These are phyloP conservation scores for Trichosporon sp. DNA, from an alignment of 1,284 basidiomycete species.

Conservation along the genomic window DNA sequence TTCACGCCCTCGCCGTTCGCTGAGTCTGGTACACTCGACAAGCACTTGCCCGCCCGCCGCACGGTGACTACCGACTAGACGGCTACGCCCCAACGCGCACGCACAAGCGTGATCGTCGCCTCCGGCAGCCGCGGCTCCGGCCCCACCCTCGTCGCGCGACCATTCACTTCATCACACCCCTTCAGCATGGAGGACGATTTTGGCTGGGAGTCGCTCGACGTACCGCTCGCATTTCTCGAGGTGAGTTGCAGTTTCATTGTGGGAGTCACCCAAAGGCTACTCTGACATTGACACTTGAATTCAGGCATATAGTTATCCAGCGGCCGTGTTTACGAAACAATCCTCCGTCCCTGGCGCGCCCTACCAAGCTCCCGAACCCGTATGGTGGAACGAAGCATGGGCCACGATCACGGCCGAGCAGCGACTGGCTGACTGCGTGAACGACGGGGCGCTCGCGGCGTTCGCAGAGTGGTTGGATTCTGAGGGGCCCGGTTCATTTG, in stretches of 20 bases:
- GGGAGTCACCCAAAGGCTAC: neutral
- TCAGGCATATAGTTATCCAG: neutral
- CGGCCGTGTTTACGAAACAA: neutral
- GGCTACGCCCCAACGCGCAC: too few relatives aligned
- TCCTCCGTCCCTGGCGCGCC: slow-evolving; percentile 8
- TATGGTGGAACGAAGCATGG: slow-evolving; percentile 11
- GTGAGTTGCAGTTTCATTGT: neutral
- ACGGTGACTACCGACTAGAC: too few relatives aligned
- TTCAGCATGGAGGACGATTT: neutral
- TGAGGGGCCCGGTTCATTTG: neutral
- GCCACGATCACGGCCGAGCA: neutral
- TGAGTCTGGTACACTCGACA: too few relatives aligned
- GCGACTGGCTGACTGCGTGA: slow-evolving; percentile 11
- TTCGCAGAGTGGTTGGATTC: slow-evolving; percentile 5
- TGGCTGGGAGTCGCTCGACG: neutral
- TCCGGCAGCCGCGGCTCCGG: neutral
- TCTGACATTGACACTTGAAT: neutral
- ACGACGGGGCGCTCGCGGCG: slow-evolving; percentile 10
- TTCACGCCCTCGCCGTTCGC: too few relatives aligned
- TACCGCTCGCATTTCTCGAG: slow-evolving; percentile 6
- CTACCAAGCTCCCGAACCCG: slow-evolving; percentile 10
- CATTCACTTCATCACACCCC: neutral
- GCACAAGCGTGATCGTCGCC: neutral
- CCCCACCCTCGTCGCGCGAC: neutral
- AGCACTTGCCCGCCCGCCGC: too few relatives aligned